Evolutionary conservation across 352 stramenopile genomes (phyloP).

Genomic region (Globisporangium okanoganense): DNA sequence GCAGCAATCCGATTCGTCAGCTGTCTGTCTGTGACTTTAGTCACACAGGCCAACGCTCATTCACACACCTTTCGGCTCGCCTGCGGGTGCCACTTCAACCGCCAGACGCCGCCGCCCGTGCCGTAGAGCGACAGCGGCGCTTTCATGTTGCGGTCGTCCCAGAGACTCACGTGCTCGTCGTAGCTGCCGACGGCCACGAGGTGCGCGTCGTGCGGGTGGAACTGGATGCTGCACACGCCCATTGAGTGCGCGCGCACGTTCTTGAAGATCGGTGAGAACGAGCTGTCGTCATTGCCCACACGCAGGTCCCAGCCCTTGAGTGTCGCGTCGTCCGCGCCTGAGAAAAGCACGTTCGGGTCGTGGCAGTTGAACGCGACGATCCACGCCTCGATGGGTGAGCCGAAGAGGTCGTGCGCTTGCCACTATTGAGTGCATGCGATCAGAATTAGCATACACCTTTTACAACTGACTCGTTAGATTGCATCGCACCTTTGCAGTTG

Average conservation of each 20-base stretch:
- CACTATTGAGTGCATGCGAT: constrained; percentile 36
- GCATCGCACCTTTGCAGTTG: constrained; percentile 10
- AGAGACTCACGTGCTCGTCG: constrained; percentile 75
- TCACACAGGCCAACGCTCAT: background rate
- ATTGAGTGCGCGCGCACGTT: constrained; percentile 63
- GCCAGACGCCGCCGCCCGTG: constrained; percentile 76
- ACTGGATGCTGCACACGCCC: constrained; percentile 86
- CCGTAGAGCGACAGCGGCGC: constrained; percentile 34
- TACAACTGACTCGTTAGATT: background rate
- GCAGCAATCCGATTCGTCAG: background rate
- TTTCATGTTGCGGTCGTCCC: constrained; percentile 69
- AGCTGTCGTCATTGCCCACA: background rate
- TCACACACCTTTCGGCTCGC: constrained; percentile 38
- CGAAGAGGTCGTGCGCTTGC: constrained; percentile 69
- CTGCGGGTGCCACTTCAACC: constrained; percentile 78
- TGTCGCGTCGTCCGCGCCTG: constrained; percentile 69
- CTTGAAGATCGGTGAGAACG: constrained; percentile 43
- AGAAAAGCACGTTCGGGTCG: constrained; percentile 72
- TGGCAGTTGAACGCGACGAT: constrained; percentile 81
- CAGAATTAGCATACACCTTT: constrained; percentile 6
- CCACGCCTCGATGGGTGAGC: constrained; percentile 78
- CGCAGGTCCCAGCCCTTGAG: constrained; percentile 83
- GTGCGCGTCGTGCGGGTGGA: constrained; percentile 56
- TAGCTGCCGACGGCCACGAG: constrained; percentile 82
- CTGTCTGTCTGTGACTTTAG: background rate